A percentile compares a stretch with the other conserved stretches of the same genome.
phyloP scores from a whole-genome alignment of 331 rosid genomes.

The Phaseolus coccineus region DNA sequence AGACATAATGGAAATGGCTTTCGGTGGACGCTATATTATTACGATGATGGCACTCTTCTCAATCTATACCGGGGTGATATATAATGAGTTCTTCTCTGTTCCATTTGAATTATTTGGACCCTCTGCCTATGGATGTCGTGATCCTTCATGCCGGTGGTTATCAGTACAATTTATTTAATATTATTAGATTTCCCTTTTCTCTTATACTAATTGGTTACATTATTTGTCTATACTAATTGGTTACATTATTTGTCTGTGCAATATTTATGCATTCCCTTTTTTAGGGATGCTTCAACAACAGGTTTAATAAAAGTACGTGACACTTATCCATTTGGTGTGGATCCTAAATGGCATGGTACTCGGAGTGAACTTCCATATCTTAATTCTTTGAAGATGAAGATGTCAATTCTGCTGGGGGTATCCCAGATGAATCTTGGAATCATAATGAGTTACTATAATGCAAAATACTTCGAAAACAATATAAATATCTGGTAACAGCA shows the following conservation, averaged over 20 bases:
- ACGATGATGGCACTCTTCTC: slow-evolving; percentile 83
- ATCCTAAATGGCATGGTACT: slow-evolving; percentile 95
- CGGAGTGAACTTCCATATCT: slow-evolving; percentile 97
- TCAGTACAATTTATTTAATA: slow-evolving; percentile 9
- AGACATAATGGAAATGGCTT: slow-evolving; percentile 79
- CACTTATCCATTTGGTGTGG: slow-evolving; percentile 96
- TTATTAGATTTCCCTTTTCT: neutral
- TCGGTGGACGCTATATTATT: slow-evolving; percentile 79
- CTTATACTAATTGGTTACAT: neutral
- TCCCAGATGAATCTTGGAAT: slow-evolving; percentile 99
- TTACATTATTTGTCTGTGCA: neutral
- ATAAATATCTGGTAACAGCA: slow-evolving; percentile 63
- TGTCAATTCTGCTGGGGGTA: slow-evolving; percentile 95
- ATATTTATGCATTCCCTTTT: slow-evolving; percentile 8
- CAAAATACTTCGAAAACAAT: slow-evolving; percentile 64
- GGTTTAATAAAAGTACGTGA: slow-evolving; percentile 80
- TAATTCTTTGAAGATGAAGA: slow-evolving; percentile 96
- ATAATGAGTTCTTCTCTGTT: slow-evolving; percentile 77
- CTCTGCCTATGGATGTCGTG: slow-evolving; percentile 75
- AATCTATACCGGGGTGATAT: slow-evolving; percentile 79
- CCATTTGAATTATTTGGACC: slow-evolving; percentile 74
- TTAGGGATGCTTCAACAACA: slow-evolving; percentile 65
- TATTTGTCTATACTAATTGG: slow-evolving; percentile 9
- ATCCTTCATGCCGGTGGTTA: slow-evolving; percentile 71
- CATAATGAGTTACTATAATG: slow-evolving; percentile 80